Conservation (phyloP, 2,329 filamentous ascomycete genomes). For the Aschersonia sp. region DNA sequence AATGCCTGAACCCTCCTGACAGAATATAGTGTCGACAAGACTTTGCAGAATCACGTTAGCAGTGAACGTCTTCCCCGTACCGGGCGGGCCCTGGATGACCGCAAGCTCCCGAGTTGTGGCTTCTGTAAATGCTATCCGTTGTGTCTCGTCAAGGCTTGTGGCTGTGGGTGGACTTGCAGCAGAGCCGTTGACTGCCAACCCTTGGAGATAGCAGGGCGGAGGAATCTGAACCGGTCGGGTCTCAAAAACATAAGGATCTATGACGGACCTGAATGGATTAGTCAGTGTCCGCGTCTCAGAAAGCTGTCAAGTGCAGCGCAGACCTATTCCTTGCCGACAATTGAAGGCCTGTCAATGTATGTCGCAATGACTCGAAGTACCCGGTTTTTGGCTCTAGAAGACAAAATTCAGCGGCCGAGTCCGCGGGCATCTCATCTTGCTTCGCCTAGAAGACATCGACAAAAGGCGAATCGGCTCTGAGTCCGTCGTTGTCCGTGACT, state of each 20-base stretch:
- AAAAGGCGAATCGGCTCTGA: constrained; percentile 11
- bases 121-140: constrained; percentile 50
- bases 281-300: not conserved
- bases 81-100: constrained; percentile 72
- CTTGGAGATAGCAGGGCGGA: constrained; percentile 13
- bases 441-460: constrained; percentile 64
- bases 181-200: not conserved
- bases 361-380: constrained; percentile 64
- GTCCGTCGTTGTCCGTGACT: constrained; percentile 55
- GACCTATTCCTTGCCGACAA: constrained; percentile 29
- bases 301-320: not conserved
- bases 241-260: constrained; percentile 33
- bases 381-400: constrained; percentile 66
- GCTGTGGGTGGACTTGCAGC: constrained; percentile 1
- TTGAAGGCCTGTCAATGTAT: constrained; percentile 62
- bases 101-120: constrained; percentile 61
- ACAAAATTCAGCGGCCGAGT: constrained; percentile 53
- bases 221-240: constrained; percentile 19
- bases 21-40: constrained; percentile 34
- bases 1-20: not conserved
- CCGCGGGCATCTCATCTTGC: constrained; percentile 44
- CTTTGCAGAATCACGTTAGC: constrained; percentile 52
- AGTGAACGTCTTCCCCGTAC: constrained; percentile 64
- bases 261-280: not conserved
- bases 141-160: constrained; percentile 50